Evolutionary conservation across 768 basidiomycete genomes (phyloP).

Genomic region (Phaeotremella fagi): DNA sequence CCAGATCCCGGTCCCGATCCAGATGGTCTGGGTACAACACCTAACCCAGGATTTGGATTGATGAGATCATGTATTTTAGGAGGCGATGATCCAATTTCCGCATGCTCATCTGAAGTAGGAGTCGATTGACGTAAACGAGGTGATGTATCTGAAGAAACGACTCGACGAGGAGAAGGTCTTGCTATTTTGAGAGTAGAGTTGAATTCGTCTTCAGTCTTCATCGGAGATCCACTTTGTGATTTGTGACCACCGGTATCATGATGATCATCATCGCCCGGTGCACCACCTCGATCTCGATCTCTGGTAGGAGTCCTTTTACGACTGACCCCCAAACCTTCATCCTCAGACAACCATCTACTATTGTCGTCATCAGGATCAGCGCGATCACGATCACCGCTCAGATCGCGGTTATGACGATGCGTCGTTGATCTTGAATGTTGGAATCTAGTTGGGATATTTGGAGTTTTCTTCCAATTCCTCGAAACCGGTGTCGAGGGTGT

Average conservation of each 20-base stretch:
- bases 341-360: conserved; percentile 45
- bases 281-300: conserved; percentile 5
- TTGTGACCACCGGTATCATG: not conserved
- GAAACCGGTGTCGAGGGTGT: conserved; percentile 1
- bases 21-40: not conserved
- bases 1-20: not conserved
- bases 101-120: not conserved
- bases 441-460: conserved; percentile 11
- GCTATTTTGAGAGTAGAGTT: too few relatives aligned
- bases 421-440: not conserved
- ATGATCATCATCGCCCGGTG: not conserved
- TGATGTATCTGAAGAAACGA: conserved; percentile 1
- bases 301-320: conserved; percentile 7
- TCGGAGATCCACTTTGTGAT: not conserved
- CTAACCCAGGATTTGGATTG: not conserved
- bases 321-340: conserved; percentile 33
- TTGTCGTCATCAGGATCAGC: conserved; percentile 11
- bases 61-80: not conserved
- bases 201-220: not conserved
- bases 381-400: not conserved
- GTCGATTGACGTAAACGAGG: not conserved
- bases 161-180: not conserved
- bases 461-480: conserved; percentile 10
- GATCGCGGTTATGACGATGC: too few relatives aligned
- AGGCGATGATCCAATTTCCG: not conserved